Evolutionary conservation across 331 rosid genomes (phyloP), one percentile per base, ranked within the genome.

Genomic region (Malus hybrid): DNA sequence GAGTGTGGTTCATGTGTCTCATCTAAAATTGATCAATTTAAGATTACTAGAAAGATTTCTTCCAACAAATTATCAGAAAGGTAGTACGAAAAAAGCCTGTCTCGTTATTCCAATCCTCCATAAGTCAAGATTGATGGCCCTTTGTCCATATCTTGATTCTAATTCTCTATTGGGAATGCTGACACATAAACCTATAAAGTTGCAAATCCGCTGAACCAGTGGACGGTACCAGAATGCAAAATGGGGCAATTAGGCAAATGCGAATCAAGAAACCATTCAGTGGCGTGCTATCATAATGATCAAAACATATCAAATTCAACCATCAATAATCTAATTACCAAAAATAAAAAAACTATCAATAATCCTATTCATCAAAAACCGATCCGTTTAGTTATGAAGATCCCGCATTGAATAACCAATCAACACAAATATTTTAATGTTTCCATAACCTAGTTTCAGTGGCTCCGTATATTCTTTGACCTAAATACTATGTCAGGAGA

Each of bases 151-250:
- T 16, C 57, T 16, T 52, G 20, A 52, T 52, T 52, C 57, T 52
- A 52, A 52, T 52, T 52, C 20, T 52, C 57, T 16, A 46, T 48
- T 69, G 32, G 10, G 46, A 19, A 15, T 32, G 48, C 11, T 28
- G n/a, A 69, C 34, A 52, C 10, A 14, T 5, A 32, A 63, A 24
- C 44, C 12, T 22, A 28, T 22, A 36, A 11, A 7, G 15, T 15
- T 34, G 34, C 61, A 22, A 52, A 39, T 19, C 56, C 13, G 27
- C 70, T 29, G 81, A 78, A 72, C 82, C 62, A 32, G 13, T n/a
- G 5, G 29, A 72, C 9, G 4, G 57, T 71, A 65, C 27, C 62
- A 33, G 19, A 74, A 44, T 14, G 18, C 14, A 42, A 42, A 42
- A 42, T 4, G 44, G 14, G 68, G 3, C n/a, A n/a, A 32, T 1